Percentiles rank a stretch among this genome's conserved stretches.
Conservation (phyloP, 768 basidiomycete genomes). For the Amanita molliuscula region DNA sequence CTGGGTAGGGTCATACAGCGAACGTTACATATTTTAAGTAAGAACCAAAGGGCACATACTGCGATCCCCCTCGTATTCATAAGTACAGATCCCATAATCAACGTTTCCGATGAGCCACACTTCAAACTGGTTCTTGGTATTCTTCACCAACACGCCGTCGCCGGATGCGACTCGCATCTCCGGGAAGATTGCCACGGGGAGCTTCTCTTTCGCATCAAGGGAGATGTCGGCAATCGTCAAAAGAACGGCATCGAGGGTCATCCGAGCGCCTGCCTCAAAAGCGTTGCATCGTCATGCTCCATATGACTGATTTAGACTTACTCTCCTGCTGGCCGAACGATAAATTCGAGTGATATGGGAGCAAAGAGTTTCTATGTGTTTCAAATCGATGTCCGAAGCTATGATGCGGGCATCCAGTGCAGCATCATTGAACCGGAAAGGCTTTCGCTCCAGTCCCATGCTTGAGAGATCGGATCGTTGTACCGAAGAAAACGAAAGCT, state of each 20-base stretch:
- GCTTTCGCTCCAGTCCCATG: background rate
- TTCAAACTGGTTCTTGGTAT: slow-evolving; percentile 5
- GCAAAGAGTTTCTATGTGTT: slow-evolving; percentile 3
- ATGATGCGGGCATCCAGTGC: background rate
- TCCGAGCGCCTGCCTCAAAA: slow-evolving; percentile 3
- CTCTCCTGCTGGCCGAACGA: slow-evolving; percentile 1
- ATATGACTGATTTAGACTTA: background rate
- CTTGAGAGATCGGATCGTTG: background rate
- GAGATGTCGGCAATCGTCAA: slow-evolving; percentile 8
- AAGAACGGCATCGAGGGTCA: slow-evolving; percentile 9
- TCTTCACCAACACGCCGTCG: slow-evolving; percentile 6
- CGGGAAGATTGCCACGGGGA: slow-evolving; percentile 8
- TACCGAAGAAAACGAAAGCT: slow-evolving; percentile 3
- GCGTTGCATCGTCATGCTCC: background rate
- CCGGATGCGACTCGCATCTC: slow-evolving; percentile 7
- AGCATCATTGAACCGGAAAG: background rate
- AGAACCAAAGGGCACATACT: background rate
- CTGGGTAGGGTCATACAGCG: background rate
- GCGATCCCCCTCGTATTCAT: slow-evolving; percentile 1
- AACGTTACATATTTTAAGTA: background rate
- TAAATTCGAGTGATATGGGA: slow-evolving; percentile 1
- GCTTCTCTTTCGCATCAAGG: slow-evolving; percentile 5
- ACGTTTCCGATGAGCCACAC: slow-evolving; percentile 7
- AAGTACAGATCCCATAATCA: slow-evolving; percentile 7
- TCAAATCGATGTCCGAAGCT: background rate